Evolutionary conservation across 805 yeast genomes (phyloP).

Genomic region (Torulaspora delbrueckii): DNA sequence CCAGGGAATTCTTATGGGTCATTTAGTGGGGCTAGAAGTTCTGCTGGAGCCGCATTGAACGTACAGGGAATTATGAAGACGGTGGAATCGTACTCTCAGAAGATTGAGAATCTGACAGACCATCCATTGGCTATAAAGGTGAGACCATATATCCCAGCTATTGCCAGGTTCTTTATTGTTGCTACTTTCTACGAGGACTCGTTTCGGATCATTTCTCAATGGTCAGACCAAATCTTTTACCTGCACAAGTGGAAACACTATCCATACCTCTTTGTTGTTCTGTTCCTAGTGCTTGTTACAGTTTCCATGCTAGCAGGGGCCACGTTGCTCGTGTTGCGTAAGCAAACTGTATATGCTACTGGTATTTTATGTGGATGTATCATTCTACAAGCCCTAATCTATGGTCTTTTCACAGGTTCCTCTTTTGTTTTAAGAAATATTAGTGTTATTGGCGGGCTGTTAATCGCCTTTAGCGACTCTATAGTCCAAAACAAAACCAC

Average conservation of each 20-base stretch:
- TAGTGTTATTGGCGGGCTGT: constrained; percentile 86
- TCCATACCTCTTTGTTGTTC: constrained; percentile 70
- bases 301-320: constrained; percentile 70
- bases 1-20: constrained; percentile 13
- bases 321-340: constrained; percentile 62
- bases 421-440: constrained; percentile 81
- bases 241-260: constrained; percentile 72
- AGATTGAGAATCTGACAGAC: constrained; percentile 52
- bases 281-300: constrained; percentile 63
- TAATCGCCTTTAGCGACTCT: constrained; percentile 82
- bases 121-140: constrained; percentile 43
- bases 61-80: background rate
- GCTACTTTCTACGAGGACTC: constrained; percentile 93
- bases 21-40: constrained; percentile 4
- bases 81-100: constrained; percentile 48
- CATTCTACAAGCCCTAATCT: constrained; percentile 75
- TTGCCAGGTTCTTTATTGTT: constrained; percentile 86
- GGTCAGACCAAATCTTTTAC: constrained; percentile 87
- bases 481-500: constrained; percentile 67
- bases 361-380: constrained; percentile 65
- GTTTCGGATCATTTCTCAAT: constrained; percentile 74
- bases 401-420: constrained; percentile 79
- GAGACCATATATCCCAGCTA: constrained; percentile 75
- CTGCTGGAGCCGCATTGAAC: background rate
- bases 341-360: constrained; percentile 65